Percentiles rank a stretch among this genome's conserved stretches.
These are phyloP conservation scores for Volutella citrinella DNA, from an alignment of 2,329 filamentous ascomycete species.

Conservation along the genomic window DNA sequence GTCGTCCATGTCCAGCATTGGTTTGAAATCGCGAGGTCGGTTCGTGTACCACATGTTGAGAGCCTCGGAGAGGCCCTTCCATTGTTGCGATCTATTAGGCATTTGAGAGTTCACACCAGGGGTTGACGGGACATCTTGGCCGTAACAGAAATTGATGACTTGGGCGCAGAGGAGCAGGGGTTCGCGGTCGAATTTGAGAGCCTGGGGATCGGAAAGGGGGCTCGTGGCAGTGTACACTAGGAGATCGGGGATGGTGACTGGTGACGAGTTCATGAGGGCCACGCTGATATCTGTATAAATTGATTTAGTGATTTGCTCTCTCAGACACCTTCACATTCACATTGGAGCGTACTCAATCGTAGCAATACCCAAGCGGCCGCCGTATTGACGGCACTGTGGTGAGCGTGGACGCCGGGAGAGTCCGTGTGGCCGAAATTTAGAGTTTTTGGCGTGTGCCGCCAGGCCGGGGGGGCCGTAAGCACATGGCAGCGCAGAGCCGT, in stretches of 20 bases:
- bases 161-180: constrained; percentile 31
- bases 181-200: constrained; percentile 21
- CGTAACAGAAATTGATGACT: constrained; percentile 32
- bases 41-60: constrained; percentile 31
- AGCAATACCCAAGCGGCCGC: constrained; percentile 24
- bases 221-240: constrained; percentile 16
- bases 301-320: too few relatives aligned
- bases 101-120: constrained; percentile 7
- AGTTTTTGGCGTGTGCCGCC: constrained; percentile 17
- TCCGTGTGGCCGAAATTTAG: constrained; percentile 12
- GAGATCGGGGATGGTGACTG: constrained; percentile 23
- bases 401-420: constrained; percentile 13
- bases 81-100: constrained; percentile 23
- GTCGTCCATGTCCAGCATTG: constrained; percentile 32
- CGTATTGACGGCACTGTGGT: constrained; percentile 12
- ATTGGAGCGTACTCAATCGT: constrained; percentile 27
- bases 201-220: constrained; percentile 16
- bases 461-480: constrained; percentile 15
- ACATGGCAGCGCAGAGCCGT: constrained; percentile 13
- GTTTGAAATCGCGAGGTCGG: constrained; percentile 30
- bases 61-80: constrained; percentile 29
- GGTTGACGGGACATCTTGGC: constrained; percentile 8
- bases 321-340: too few relatives aligned
- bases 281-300: constrained; percentile 28
- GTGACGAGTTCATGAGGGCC: constrained; percentile 24